A percentile compares a stretch with the other conserved stretches of the same genome.
Evolutionary conservation across 345 rosid species (phyloP).

Genomic region (Durio zibethinus): DNA sequence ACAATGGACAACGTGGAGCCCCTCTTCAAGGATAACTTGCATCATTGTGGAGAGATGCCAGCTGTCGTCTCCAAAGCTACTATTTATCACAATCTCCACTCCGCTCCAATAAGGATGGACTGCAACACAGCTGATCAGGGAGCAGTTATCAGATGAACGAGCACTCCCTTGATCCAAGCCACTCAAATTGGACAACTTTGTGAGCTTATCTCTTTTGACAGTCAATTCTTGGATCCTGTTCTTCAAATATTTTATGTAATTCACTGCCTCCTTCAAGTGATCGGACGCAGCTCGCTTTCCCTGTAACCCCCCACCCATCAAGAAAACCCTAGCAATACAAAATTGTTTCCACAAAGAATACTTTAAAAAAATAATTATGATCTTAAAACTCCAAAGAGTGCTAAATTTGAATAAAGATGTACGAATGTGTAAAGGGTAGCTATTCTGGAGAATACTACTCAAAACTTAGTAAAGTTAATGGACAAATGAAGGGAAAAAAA

Average conservation of each 20-base stretch:
- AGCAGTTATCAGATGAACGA: constrained; percentile 14
- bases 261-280: constrained; percentile 43
- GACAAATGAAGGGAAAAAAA: background rate
- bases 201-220: constrained; percentile 37
- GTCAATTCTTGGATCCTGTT: constrained; percentile 28
- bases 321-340: constrained; percentile 15
- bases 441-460: background rate
- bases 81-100: constrained; percentile 49
- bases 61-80: constrained; percentile 23
- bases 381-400: background rate
- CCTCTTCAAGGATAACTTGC: constrained; percentile 32
- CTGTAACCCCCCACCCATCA: constrained; percentile 27
- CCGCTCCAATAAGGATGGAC: constrained; percentile 23
- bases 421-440: background rate
- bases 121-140: constrained; percentile 31
- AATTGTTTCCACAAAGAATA: background rate
- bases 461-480: background rate
- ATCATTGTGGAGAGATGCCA: constrained; percentile 38
- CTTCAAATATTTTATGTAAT: constrained; percentile 32
- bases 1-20: constrained; percentile 33
- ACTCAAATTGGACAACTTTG: constrained; percentile 20
- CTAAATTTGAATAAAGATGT: background rate
- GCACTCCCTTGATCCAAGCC: background rate
- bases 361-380: background rate
- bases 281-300: constrained; percentile 51